These are phyloP conservation scores for Clavispora vitiphila DNA, from an alignment of 805 yeast species.

Conservation along the genomic window DNA sequence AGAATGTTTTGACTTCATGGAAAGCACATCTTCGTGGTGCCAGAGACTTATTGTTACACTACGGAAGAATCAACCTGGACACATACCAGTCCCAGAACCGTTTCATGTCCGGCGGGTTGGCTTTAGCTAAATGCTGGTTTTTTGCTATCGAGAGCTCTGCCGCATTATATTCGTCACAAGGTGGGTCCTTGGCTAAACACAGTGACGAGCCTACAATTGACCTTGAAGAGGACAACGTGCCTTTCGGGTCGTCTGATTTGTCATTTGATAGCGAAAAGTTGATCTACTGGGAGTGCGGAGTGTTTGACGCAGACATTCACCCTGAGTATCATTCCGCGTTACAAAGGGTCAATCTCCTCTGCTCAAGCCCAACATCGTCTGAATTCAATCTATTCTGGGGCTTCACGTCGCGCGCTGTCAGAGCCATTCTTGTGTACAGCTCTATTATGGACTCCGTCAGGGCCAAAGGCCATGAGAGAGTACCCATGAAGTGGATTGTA, in stretches of 20 bases:
- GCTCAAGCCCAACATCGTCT: conserved; percentile 7
- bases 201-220: conserved; percentile 1
- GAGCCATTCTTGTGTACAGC: conserved; percentile 22
- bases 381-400: conserved; percentile 33
- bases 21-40: conserved; percentile 23
- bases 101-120: conserved; percentile 18
- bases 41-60: conserved; percentile 19
- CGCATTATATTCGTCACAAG: conserved; percentile 14
- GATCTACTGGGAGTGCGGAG: conserved; percentile 29
- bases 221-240: conserved; percentile 1
- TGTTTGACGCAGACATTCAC: conserved; percentile 19
- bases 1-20: conserved; percentile 16
- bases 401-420: conserved; percentile 22
- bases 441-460: conserved; percentile 21
- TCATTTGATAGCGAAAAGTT: conserved; percentile 2
- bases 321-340: conserved; percentile 31
- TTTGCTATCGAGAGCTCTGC: conserved; percentile 23
- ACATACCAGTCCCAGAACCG: conserved; percentile 3
- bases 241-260: conserved; percentile 1
- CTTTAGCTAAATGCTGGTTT: conserved; percentile 25
- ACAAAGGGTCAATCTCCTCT: conserved; percentile 22
- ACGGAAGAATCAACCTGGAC: conserved; percentile 8
- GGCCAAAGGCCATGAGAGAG: conserved; percentile 11
- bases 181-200: conserved; percentile 9
- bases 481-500: conserved; percentile 14